phyloP scores from a whole-genome alignment of 169 alveolate genomes.

The Eimeria sp. region DNA sequence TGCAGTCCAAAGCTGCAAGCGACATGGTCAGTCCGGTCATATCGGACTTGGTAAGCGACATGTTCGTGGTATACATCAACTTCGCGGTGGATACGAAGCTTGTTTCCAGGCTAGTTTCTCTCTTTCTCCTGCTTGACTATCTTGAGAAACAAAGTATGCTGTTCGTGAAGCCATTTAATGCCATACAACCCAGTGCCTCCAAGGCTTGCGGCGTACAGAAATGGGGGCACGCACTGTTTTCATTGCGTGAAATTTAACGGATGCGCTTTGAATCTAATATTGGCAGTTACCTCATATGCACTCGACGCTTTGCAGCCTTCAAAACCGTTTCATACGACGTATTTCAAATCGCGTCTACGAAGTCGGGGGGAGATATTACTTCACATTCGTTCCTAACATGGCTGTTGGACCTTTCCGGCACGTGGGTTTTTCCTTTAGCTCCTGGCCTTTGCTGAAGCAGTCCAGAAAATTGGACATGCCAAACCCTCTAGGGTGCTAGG shows the following conservation, averaged over 20 bases:
- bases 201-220: background rate
- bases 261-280: background rate
- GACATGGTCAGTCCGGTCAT: constrained; percentile 66
- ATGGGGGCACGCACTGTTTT: background rate
- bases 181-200: background rate
- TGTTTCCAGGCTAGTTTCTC: constrained; percentile 70
- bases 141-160: constrained; percentile 71
- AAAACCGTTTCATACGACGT: constrained; percentile 49
- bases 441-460: background rate
- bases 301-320: background rate
- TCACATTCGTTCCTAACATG: constrained; percentile 62
- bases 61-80: constrained; percentile 70
- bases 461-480: background rate
- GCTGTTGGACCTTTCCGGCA: constrained; percentile 58
- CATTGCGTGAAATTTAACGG: background rate
- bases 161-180: background rate
- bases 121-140: constrained; percentile 63
- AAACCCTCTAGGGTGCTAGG: background rate
- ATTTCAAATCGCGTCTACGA: constrained; percentile 20
- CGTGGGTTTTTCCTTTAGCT: background rate
- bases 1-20: constrained; percentile 67
- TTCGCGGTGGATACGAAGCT: constrained; percentile 53
- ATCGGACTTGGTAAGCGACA: constrained; percentile 58
- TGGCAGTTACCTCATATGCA: background rate
- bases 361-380: constrained; percentile 51